Evolutionary conservation across 345 rosid genomes (phyloP), one percentile per base, ranked within the genome.

Genomic region (Lepidium africanum): DNA sequence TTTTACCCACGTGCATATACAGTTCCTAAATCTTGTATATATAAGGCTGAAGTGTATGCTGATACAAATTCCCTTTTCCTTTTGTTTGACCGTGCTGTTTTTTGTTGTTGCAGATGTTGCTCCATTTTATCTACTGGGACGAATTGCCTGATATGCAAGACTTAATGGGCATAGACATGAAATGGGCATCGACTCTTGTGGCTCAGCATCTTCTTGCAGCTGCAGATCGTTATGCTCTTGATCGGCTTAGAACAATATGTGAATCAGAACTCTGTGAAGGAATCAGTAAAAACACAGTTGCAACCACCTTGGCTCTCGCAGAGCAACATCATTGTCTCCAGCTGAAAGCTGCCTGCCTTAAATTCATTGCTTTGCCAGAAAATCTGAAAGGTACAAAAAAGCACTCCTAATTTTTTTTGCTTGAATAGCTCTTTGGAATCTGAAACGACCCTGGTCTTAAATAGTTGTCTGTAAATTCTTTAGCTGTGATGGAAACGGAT

Each of bases 71-170:
- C 16, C 33, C 39, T 35, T 21, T 35, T 9, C 3, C 21, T 23
- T 70, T 58, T 47, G 49, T 32, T 55, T 38, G 30, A 56, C 43
- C 7, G 32, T 61, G 66, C 17, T 47, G 38, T 72, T 47, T 43
- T 69, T 4, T 12, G 35, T 58, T 21, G 48, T 40, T 78, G 75
- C 86, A 86, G 96, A 81, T 84, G 51, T 82, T 88, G 63, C 90
- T 88, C 6, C 88, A 87, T 80, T 88, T 86, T 59, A 82, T 91
- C 41, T 91, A 91, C 84, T 85, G 88, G 87, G 96, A 91, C 72
- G 72, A 78, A 25, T 79, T 88, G 53, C 91, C 97, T 15, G 83
- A 85, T 73, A 63, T 91, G 83, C 78, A 76, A 80, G 87, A 88
- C 67, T 74, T 91, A n/a, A 77, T 79, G 65, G 90, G 89, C 49